phyloP scores from a whole-genome alignment of 805 yeast species.

The Ogataea siamensis region DNA sequence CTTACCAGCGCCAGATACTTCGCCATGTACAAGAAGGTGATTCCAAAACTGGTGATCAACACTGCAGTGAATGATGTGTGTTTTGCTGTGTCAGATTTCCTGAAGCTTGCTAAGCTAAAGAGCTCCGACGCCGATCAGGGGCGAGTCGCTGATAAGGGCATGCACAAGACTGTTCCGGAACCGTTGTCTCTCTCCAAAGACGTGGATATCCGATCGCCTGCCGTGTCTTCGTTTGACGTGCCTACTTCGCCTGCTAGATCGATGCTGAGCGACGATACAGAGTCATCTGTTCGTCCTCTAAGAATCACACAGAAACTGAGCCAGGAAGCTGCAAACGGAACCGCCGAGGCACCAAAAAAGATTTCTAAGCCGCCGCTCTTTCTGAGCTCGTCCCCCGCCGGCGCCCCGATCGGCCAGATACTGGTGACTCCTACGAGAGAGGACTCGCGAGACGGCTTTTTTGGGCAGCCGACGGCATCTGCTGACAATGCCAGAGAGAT shows the following conservation, averaged over 20 bases:
- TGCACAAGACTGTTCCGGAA: not conserved
- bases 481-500: not conserved
- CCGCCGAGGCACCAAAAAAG: slow-evolving; percentile 14
- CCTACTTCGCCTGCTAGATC: slow-evolving; percentile 13
- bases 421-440: slow-evolving; percentile 18
- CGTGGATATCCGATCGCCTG: not conserved
- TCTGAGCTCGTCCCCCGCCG: slow-evolving; percentile 9
- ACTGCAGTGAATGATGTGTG: slow-evolving; percentile 74
- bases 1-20: slow-evolving; percentile 76
- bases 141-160: not conserved
- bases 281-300: slow-evolving; percentile 62
- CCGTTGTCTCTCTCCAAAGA: slow-evolving; percentile 1
- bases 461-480: not conserved
- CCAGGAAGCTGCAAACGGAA: slow-evolving; percentile 23
- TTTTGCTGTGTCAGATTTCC: slow-evolving; percentile 60
- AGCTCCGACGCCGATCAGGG: slow-evolving; percentile 5
- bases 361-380: slow-evolving; percentile 11
- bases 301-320: slow-evolving; percentile 59
- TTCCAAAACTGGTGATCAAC: slow-evolving; percentile 71
- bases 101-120: slow-evolving; percentile 50
- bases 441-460: not conserved
- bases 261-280: slow-evolving; percentile 18
- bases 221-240: not conserved
- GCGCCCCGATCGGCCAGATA: slow-evolving; percentile 16
- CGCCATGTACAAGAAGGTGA: slow-evolving; percentile 56